Evolutionary conservation across 805 yeast genomes (phyloP).

Genomic region (Metschnikowia borealis): DNA sequence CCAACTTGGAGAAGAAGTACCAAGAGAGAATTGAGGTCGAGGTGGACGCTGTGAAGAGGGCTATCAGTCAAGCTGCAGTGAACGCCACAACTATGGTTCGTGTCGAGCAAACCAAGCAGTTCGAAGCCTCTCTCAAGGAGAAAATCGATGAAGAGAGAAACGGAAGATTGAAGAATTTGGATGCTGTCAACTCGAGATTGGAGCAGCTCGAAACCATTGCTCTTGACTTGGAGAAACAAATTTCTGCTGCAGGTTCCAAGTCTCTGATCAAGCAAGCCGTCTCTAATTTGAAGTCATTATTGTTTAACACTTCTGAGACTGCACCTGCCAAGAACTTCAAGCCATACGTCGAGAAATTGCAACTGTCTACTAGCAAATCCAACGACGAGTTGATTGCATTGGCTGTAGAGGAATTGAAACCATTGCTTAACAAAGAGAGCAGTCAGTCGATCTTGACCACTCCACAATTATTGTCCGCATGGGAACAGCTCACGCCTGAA

Average conservation of each 20-base stretch:
- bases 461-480: conserved; percentile 73
- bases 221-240: conserved; percentile 37
- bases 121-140: conserved; percentile 53
- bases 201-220: conserved; percentile 54
- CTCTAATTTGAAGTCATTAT: conserved; percentile 30
- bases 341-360: conserved; percentile 39
- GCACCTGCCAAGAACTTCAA: conserved; percentile 24
- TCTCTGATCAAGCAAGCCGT: conserved; percentile 29
- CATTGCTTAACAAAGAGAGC: conserved; percentile 34
- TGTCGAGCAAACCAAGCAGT: conserved; percentile 63
- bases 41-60: conserved; percentile 61
- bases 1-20: conserved; percentile 56
- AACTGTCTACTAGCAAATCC: conserved; percentile 18
- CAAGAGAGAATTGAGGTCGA: conserved; percentile 56
- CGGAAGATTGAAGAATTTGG: conserved; percentile 69
- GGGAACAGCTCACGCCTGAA: conserved; percentile 79
- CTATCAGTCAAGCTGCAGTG: conserved; percentile 65
- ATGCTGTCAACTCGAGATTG: conserved; percentile 53
- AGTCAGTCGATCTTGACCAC: conserved; percentile 61
- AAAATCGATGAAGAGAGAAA: conserved; percentile 58
- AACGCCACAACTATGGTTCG: conserved; percentile 68
- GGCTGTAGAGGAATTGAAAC: conserved; percentile 32
- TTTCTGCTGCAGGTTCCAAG: conserved; percentile 32
- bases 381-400: conserved; percentile 34
- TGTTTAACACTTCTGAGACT: conserved; percentile 21